Conservation (phyloP, 257 asterid genomes). For the Prunella vulgaris region DNA sequence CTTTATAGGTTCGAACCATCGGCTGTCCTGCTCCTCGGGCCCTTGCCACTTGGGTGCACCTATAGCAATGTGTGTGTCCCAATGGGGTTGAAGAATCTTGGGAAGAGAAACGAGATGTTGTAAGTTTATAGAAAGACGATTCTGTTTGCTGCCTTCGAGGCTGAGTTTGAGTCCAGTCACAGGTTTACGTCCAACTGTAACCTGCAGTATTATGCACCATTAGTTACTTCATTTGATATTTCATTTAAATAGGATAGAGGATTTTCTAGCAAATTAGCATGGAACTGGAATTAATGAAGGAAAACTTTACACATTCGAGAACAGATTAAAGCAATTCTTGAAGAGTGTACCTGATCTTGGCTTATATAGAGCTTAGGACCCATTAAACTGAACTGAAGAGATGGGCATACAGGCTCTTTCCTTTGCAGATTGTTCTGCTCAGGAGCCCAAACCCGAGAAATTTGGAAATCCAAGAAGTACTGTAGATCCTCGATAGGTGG, state of each 20-base stretch:
- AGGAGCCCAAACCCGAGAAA: slow-evolving; percentile 94
- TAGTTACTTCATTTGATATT: background rate
- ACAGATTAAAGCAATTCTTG: background rate
- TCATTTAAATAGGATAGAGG: background rate
- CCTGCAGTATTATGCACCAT: slow-evolving; percentile 37
- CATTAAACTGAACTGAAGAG: slow-evolving; percentile 96
- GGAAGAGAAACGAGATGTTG: slow-evolving; percentile 95
- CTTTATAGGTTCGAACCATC: slow-evolving; percentile 98
- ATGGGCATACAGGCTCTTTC: slow-evolving; percentile 89
- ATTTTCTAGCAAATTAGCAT: background rate
- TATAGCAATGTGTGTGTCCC: slow-evolving; percentile 94
- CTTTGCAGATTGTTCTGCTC: slow-evolving; percentile 82
- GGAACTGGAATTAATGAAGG: background rate
- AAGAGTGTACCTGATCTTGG: slow-evolving; percentile 83
- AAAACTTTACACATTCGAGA: background rate
- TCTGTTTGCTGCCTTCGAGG: slow-evolving; percentile 88
- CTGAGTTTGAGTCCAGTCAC: slow-evolving; percentile 91
- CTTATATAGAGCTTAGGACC: slow-evolving; percentile 96
- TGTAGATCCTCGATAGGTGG: slow-evolving; percentile 99
- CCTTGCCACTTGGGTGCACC: slow-evolving; percentile 99
- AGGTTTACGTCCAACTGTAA: slow-evolving; percentile 96
- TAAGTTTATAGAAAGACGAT: slow-evolving; percentile 78
- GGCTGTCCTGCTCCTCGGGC: slow-evolving; percentile 98
- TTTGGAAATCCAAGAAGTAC: slow-evolving; percentile 95
- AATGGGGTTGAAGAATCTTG: slow-evolving; percentile 92